A percentile compares a stretch with the other conserved stretches of the same genome.
phyloP scores from a whole-genome alignment of 805 yeast genomes.

The Brettanomyces nanus region DNA sequence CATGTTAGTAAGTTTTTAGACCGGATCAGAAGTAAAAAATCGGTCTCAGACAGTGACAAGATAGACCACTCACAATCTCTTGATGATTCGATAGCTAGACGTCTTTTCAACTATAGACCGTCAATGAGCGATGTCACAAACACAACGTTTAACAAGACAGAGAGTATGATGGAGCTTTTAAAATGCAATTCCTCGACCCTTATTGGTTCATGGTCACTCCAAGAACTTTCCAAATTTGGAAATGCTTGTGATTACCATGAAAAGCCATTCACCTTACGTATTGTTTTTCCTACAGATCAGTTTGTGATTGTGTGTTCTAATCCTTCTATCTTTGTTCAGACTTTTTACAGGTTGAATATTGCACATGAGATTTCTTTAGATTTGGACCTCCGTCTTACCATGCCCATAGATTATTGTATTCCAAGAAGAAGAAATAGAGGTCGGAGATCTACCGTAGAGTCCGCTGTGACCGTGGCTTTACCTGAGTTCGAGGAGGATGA shows the following conservation, averaged over 20 bases:
- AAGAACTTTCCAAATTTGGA: conserved; percentile 24
- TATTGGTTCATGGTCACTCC: conserved; percentile 19
- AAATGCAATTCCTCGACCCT: conserved; percentile 1
- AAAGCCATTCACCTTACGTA: conserved; percentile 25
- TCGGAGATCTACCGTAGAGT: no score
- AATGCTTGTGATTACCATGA: conserved; percentile 22
- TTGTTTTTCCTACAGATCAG: conserved; percentile 22
- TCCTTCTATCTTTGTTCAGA: conserved; percentile 18
- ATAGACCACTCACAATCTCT: not conserved
- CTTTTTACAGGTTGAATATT: conserved; percentile 25
- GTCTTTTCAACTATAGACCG: conserved; percentile 7
- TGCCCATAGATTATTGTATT: conserved; percentile 23
- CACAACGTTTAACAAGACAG: conserved; percentile 5
- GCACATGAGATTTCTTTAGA: conserved; percentile 27
- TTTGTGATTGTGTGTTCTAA: conserved; percentile 22
- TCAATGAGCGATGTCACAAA: conserved; percentile 6
- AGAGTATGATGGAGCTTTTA: conserved; percentile 3
- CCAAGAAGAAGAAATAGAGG: conserved; percentile 18
- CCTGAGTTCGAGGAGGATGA: not conserved
- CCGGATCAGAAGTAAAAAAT: not conserved
- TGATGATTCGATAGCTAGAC: not conserved
- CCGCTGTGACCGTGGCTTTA: no score
- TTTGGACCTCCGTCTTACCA: conserved; percentile 17
- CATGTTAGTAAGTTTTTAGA: not conserved
- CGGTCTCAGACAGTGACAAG: not conserved